Base-by-base conservation (phyloP, 331 rosid genomes). In the Arachis monticola region DNA sequence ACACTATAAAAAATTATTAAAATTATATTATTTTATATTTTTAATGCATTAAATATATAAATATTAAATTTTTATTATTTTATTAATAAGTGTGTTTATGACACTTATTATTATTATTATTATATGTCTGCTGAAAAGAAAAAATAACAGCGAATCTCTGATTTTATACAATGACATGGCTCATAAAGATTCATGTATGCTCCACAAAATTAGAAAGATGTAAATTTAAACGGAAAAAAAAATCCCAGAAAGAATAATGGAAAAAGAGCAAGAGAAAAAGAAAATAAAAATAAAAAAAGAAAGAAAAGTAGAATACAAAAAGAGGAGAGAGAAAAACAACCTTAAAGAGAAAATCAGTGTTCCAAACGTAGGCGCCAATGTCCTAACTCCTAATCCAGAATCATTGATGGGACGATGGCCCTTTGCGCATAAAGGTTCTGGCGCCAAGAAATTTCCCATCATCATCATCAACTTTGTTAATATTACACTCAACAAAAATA, bases 331-430 rank as follows among this genome's bases (percentile, higher is more conserved):
- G n/a, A 80, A 68, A 80, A 69, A 35, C 1, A 65, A 12, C 53
- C 14, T 12, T 67, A 60, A 70, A 27, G 77, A 27, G 61, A 76
- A 60, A 57, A 13, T 13, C 9, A 45, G 42, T 52, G 71, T 70
- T 70, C 50, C 45, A 13, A 5, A 55, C 40, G 71, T 44, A 79
- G 32, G 65, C 12, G 83, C 76, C 85, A 70, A 64, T 38, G 80
- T 66, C 88, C 69, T 69, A 78, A 56, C 62, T 66, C 88, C 69
- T 69, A 78, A 47, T 63, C 74, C 71, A 56, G 51, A 56, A 73
- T 0, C 66, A 42, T 74, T 42, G 47, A 48, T 45, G 63, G 74
- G 86, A 75, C 82, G 86, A 75, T 80, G 69, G 80, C 77, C 69
- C 72, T 75, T 72, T 62, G 72, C 71, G 80, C 70, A 52, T 70